These are phyloP conservation scores for Macaranga tanarius DNA, from an alignment of 441 rosid species.

Conservation along the genomic window DNA sequence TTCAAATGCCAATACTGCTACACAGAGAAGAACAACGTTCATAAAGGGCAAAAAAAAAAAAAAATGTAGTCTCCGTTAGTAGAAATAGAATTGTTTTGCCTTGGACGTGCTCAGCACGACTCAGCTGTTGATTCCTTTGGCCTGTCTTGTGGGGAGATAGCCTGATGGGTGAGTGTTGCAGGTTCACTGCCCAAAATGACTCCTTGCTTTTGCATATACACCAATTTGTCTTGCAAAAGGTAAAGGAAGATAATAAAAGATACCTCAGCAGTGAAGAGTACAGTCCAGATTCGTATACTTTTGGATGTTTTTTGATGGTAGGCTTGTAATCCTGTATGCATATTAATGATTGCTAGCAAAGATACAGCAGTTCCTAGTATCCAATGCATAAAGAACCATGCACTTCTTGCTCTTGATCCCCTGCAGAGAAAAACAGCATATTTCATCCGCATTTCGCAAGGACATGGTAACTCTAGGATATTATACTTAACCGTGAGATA, in stretches of 20 bases:
- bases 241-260: slow-evolving; percentile 45
- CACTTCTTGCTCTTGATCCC: slow-evolving; percentile 55
- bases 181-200: slow-evolving; percentile 35
- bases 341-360: slow-evolving; percentile 62
- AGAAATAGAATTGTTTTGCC: no score
- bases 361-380: slow-evolving; percentile 51
- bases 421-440: slow-evolving; percentile 28
- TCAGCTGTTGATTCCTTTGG: slow-evolving; percentile 19
- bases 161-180: slow-evolving; percentile 17
- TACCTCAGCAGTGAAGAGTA: slow-evolving; percentile 51
- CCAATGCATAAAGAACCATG: slow-evolving; percentile 73
- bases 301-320: slow-evolving; percentile 58
- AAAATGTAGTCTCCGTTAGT: no score
- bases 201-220: slow-evolving; percentile 53
- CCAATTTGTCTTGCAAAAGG: slow-evolving; percentile 77
- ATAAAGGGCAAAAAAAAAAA: no score
- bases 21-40: no score
- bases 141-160: slow-evolving; percentile 17
- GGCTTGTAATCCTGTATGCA: slow-evolving; percentile 64
- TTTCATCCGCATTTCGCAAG: no score
- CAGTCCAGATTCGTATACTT: slow-evolving; percentile 56
- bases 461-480: no score
- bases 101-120: slow-evolving; percentile 7
- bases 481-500: no score
- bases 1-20: no score